Evolutionary conservation across 176 grass and related monocot species (phyloP).

Genomic region (Hsuehochloa calcarea): DNA sequence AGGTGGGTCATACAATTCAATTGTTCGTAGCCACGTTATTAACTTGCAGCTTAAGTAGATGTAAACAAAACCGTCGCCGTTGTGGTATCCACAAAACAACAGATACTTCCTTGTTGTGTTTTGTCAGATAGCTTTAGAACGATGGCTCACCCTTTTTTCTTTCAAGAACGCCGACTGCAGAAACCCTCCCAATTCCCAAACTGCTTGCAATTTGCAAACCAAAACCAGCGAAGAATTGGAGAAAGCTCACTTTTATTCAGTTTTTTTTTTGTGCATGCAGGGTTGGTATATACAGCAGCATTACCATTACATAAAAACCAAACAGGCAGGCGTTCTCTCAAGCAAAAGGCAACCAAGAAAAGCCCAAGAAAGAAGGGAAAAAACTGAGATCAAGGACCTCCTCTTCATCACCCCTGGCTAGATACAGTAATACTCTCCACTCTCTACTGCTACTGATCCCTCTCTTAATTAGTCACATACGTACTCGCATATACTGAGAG

Average conservation of each 20-base stretch:
- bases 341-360: constrained; percentile 30
- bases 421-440: neutral
- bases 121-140: too few species aligned
- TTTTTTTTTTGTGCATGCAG: constrained; percentile 13
- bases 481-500: constrained; percentile 27
- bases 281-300: constrained; percentile 20
- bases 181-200: neutral
- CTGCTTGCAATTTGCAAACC: neutral
- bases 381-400: neutral
- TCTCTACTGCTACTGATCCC: neutral
- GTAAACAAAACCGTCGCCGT: neutral
- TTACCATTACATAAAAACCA: neutral
- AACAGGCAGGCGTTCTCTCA: neutral
- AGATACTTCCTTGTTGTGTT: neutral
- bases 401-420: neutral
- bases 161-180: neutral
- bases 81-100: neutral
- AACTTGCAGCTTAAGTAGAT: neutral
- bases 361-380: neutral
- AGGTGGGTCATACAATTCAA: neutral
- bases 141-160: too few species aligned
- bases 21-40: neutral
- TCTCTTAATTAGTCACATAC: neutral
- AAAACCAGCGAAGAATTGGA: neutral
- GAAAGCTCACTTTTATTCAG: neutral